These are phyloP conservation scores for Fusarium sp. DNA, from an alignment of 2,329 filamentous ascomycete genomes.

Conservation along the genomic window DNA sequence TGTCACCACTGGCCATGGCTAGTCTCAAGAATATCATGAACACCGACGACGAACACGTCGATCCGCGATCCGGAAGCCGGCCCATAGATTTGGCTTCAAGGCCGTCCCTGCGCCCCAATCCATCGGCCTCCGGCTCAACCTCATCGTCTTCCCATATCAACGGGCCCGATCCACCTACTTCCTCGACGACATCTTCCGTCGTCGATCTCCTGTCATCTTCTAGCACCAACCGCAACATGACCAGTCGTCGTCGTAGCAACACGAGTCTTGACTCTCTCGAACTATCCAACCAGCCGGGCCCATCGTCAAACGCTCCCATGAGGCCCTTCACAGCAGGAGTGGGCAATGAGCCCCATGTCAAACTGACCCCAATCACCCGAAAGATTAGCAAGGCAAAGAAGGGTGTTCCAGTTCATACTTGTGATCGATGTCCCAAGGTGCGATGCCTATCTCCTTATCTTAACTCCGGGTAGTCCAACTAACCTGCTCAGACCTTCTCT, in stretches of 20 bases:
- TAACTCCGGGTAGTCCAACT: background rate
- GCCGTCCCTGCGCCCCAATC: slow-evolving; percentile 44
- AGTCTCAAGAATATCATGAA: slow-evolving; percentile 70
- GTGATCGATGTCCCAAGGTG: slow-evolving; percentile 67
- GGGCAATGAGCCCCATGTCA: slow-evolving; percentile 57
- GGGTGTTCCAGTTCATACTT: slow-evolving; percentile 68
- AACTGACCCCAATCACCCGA: slow-evolving; percentile 67
- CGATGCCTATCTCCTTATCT: slow-evolving; percentile 9
- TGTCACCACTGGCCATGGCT: slow-evolving; percentile 62
- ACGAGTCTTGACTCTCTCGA: slow-evolving; percentile 65
- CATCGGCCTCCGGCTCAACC: slow-evolving; percentile 50
- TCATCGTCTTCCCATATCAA: slow-evolving; percentile 50
- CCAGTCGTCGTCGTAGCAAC: slow-evolving; percentile 57
- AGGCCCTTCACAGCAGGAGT: slow-evolving; percentile 56
- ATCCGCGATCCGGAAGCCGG: slow-evolving; percentile 60
- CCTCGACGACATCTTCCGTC: slow-evolving; percentile 44
- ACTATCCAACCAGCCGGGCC: slow-evolving; percentile 44
- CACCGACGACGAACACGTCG: slow-evolving; percentile 61
- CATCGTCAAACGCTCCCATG: slow-evolving; percentile 48
- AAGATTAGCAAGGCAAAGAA: slow-evolving; percentile 71
- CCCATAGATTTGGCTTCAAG: slow-evolving; percentile 55
- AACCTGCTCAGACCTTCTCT: slow-evolving; percentile 65
- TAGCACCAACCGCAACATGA: slow-evolving; percentile 44
- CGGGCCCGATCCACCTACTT: slow-evolving; percentile 51
- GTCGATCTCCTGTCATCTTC: slow-evolving; percentile 41